Evolutionary conservation across 805 yeast genomes (phyloP), one percentile per base, ranked within the genome.

Genomic region (Sugiyamaella smithiae): DNA sequence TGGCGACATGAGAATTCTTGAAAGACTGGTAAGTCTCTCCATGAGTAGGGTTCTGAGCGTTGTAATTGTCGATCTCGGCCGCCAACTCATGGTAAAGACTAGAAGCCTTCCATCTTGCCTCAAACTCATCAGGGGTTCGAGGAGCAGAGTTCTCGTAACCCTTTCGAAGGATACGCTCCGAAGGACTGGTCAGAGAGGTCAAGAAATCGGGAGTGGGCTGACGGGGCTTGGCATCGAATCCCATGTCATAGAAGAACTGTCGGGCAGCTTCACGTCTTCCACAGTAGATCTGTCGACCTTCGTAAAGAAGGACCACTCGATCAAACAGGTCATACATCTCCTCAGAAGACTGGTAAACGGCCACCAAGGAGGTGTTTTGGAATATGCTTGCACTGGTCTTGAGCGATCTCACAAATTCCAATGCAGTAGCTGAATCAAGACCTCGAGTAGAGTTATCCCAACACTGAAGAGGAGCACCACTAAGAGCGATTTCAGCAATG

Each of bases 401-500:
- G 56, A 82, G 69, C 20, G 82, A 81, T 55, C 75, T 69, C 51
- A 78, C 72, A 57, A 82, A 81, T 60, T 81, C 85, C 59, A 79
- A 69, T 26, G 87, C 87, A 42, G 85, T 81, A 23, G 86, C 85
- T 7, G 86, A 71, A 67, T 82, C 87, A 57, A 82, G 74, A 63
- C 86, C 87, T 71, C 87, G 77, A 19, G 86, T 82, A 11, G 85
- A 77, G 61, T 82, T 82, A 72, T 82, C 83, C 82, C 83, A 78
- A 65, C 80, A 76, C 59, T 78, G 80, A 36, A 78, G 47, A 40
- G 67, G 64, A 23, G 78, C 74, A 38, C 76, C 74, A 43, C 69
- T 63, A 37, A 75, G 66, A 8, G 75, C 64, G 17, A 70, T 75
- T 58, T 77, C 81, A 29, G 78, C 78, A 53, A 77, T 74, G 14